Percentiles rank a stretch among this genome's conserved stretches.
phyloP scores from a whole-genome alignment of 139 green algal species.

The Edaphochlamys debaryana region DNA sequence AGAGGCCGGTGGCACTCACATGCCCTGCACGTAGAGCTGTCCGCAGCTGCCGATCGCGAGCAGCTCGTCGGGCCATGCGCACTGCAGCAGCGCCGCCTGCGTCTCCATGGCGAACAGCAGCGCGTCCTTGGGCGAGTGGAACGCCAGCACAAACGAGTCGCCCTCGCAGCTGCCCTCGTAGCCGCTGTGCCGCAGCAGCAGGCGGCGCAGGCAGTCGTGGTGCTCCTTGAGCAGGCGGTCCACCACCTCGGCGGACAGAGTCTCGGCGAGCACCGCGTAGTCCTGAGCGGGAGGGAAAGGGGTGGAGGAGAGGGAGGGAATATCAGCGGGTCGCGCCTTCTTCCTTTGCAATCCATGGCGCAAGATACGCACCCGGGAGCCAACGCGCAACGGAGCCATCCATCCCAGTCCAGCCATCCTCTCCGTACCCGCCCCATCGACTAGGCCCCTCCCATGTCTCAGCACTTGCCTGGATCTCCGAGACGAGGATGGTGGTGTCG shows the following conservation, averaged over 20 bases:
- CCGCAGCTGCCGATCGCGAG: constrained; percentile 7
- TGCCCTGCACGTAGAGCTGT: constrained; percentile 24
- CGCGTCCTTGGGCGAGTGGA: constrained; percentile 49
- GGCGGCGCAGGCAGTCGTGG: constrained; percentile 15
- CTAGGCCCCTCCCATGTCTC: too few species aligned
- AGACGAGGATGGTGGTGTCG: constrained; percentile 46
- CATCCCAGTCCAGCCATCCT: too few species aligned
- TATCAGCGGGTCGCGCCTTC: too few species aligned
- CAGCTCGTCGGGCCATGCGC: constrained; percentile 36
- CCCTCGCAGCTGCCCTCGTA: constrained; percentile 37
- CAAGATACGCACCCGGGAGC: too few species aligned
- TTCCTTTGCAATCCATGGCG: too few species aligned
- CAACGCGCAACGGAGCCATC: too few species aligned
- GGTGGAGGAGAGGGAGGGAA: too few species aligned
- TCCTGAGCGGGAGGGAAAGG: constrained; percentile 1
- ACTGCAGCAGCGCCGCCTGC: constrained; percentile 25
- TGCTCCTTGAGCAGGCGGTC: constrained; percentile 38
- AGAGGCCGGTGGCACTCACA: constrained; percentile 46
- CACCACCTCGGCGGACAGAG: constrained; percentile 11
- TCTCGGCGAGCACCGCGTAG: neutral
- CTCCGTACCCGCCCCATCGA: too few species aligned
- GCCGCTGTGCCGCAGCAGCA: constrained; percentile 34
- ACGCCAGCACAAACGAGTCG: constrained; percentile 26
- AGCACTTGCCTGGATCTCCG: constrained; percentile 34
- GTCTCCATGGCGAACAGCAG: constrained; percentile 40